Percentiles rank a stretch among this genome's conserved stretches.
Conservation (phyloP, 768 basidiomycete species). For the Daedaleopsis nitida region DNA sequence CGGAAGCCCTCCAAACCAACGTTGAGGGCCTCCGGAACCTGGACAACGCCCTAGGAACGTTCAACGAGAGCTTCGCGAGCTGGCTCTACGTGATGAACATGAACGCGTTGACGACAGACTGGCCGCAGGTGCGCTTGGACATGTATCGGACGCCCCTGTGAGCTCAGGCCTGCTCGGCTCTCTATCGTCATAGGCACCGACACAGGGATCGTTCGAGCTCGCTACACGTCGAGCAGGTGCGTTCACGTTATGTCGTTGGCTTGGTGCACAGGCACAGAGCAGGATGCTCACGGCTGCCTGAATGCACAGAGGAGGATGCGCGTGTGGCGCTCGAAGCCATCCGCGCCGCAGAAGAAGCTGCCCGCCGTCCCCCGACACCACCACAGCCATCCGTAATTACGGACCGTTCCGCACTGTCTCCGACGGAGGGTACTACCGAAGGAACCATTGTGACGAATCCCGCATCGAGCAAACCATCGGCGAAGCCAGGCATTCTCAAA, state of each 20-base stretch:
- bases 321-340: conserved; percentile 55
- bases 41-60: conserved; percentile 74
- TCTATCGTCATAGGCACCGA: conserved; percentile 18
- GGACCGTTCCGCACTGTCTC: conserved; percentile 32
- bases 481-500: conserved; percentile 43
- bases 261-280: conserved; percentile 41
- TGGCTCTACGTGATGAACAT: conserved; percentile 92
- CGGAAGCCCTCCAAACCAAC: conserved; percentile 76
- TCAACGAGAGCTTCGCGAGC: conserved; percentile 93
- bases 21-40: conserved; percentile 70
- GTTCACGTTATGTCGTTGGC: background rate
- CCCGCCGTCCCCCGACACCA: conserved; percentile 31
- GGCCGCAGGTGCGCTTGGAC: conserved; percentile 61
- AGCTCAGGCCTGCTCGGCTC: background rate
- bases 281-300: conserved; percentile 42
- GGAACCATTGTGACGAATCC: conserved; percentile 38
- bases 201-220: conserved; percentile 19
- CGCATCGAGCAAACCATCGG: conserved; percentile 40
- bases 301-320: conserved; percentile 57
- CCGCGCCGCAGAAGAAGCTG: conserved; percentile 35
- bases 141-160: background rate
- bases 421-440: conserved; percentile 35
- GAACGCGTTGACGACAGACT: conserved; percentile 93
- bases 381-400: conserved; percentile 28
- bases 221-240: conserved; percentile 19